Percentiles rank a stretch among this genome's conserved stretches.
Conservation (phyloP, 2,329 filamentous ascomycete genomes). For the Acrocalymma vagum region DNA sequence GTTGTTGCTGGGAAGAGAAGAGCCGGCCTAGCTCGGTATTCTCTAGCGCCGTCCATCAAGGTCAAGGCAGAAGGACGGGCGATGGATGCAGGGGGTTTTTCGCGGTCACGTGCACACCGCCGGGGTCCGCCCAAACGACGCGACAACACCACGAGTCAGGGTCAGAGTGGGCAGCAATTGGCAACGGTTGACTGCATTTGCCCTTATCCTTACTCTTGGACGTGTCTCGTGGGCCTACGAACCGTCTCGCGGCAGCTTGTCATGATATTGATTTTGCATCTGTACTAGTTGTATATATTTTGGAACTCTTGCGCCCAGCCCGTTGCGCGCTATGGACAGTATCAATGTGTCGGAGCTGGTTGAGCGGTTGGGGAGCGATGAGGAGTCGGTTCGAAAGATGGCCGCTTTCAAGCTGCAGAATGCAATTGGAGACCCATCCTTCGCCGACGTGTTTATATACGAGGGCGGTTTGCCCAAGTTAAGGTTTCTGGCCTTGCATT, state of each 20-base stretch:
- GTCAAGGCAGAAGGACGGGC: constrained; percentile 4
- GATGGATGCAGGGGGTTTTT: no score
- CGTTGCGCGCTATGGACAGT: constrained; percentile 62
- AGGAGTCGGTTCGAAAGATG: constrained; percentile 97
- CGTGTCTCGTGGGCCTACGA: no score
- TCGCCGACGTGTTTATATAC: constrained; percentile 94
- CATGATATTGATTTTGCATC: neutral
- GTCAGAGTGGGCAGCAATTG: no score
- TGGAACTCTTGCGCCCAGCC: constrained; percentile 15
- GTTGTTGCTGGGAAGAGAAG: constrained; percentile 20
- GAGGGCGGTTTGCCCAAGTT: constrained; percentile 85
- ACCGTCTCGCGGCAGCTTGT: no score
- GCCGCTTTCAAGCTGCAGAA: constrained; percentile 97
- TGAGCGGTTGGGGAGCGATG: constrained; percentile 66
- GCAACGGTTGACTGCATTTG: no score
- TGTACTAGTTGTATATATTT: constrained; percentile 7
- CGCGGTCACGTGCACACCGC: no score
- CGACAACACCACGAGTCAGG: no score
- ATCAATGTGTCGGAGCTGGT: constrained; percentile 66
- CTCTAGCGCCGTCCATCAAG: constrained; percentile 24
- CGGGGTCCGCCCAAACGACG: no score
- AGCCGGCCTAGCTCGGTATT: constrained; percentile 24
- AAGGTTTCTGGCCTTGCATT: constrained; percentile 81
- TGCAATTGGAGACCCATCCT: constrained; percentile 93
- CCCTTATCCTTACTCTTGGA: no score